Evolutionary conservation across 352 stramenopile species (phyloP).

Genomic region (Phytophthora crassamura): DNA sequence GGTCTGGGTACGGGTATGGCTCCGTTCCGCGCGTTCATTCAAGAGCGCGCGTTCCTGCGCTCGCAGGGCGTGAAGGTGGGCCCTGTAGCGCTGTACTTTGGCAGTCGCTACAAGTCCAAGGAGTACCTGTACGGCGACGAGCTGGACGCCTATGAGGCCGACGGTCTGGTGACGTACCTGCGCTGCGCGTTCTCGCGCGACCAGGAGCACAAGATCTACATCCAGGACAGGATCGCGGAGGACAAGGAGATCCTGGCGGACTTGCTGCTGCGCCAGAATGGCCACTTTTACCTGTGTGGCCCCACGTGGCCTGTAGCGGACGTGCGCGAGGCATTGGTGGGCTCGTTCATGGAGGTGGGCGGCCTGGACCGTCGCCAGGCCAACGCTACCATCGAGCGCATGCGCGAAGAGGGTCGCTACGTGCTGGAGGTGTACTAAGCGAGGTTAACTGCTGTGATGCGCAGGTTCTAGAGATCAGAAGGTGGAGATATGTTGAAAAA

Average conservation of each 20-base stretch:
- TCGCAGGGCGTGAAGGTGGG: conserved; percentile 70
- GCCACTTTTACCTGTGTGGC: conserved; percentile 89
- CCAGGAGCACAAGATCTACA: conserved; percentile 91
- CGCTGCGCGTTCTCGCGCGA: conserved; percentile 90
- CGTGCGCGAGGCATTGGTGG: conserved; percentile 72
- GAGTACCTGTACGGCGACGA: conserved; percentile 98
- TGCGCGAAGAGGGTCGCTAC: conserved; percentile 84
- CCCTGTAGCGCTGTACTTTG: conserved; percentile 94
- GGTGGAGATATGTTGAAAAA: conserved; percentile 3
- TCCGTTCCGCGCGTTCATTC: conserved; percentile 92
- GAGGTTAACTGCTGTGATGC: not conserved
- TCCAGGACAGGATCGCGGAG: conserved; percentile 89
- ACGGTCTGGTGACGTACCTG: conserved; percentile 85
- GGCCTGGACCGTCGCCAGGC: conserved; percentile 69
- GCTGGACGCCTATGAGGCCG: conserved; percentile 82
- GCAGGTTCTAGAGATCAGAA: not conserved
- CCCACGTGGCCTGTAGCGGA: conserved; percentile 84
- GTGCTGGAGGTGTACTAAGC: conserved; percentile 87
- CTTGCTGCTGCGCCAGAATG: conserved; percentile 75
- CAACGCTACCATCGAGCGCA: conserved; percentile 77
- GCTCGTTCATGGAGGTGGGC: conserved; percentile 58
- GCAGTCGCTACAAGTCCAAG: conserved; percentile 91
- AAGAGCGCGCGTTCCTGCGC: conserved; percentile 85
- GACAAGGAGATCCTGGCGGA: conserved; percentile 80
- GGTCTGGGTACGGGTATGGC: conserved; percentile 90